These are phyloP conservation scores for Barnettozyma pratensis DNA, from an alignment of 805 yeast genomes.

Conservation along the genomic window DNA sequence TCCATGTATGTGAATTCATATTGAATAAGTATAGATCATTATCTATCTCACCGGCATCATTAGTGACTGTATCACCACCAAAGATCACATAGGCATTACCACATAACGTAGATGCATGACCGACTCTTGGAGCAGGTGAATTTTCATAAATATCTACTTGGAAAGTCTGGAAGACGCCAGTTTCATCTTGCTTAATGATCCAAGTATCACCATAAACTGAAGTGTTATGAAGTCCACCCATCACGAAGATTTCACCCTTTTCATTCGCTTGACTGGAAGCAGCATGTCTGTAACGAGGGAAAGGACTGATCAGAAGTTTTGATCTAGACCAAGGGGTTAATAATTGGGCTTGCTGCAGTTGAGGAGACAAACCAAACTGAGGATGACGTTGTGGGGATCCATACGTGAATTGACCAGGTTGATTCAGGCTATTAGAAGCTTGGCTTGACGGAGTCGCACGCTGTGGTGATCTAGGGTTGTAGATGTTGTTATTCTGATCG, in stretches of 20 bases:
- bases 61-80: constrained; percentile 94
- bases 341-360: constrained; percentile 10
- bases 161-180: constrained; percentile 32
- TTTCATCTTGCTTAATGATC: constrained; percentile 57
- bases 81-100: constrained; percentile 94
- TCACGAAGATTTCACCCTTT: constrained; percentile 74
- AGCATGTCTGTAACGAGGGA: constrained; percentile 93
- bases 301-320: constrained; percentile 70
- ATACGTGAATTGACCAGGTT: neutral
- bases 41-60: constrained; percentile 72
- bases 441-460: constrained; percentile 2
- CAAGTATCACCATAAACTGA: constrained; percentile 95
- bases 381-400: constrained; percentile 8
- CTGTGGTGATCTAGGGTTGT: constrained; percentile 20
- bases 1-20: constrained; percentile 73
- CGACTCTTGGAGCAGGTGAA: constrained; percentile 93
- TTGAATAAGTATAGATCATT: constrained; percentile 85
- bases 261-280: constrained; percentile 73
- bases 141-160: constrained; percentile 69
- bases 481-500: constrained; percentile 22
- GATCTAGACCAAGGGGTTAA: constrained; percentile 61
- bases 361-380: constrained; percentile 11
- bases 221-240: constrained; percentile 94
- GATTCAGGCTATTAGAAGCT: neutral
- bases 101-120: constrained; percentile 86